Base-by-base conservation (phyloP, 805 yeast species). In the Metschnikowia henanensis region DNA sequence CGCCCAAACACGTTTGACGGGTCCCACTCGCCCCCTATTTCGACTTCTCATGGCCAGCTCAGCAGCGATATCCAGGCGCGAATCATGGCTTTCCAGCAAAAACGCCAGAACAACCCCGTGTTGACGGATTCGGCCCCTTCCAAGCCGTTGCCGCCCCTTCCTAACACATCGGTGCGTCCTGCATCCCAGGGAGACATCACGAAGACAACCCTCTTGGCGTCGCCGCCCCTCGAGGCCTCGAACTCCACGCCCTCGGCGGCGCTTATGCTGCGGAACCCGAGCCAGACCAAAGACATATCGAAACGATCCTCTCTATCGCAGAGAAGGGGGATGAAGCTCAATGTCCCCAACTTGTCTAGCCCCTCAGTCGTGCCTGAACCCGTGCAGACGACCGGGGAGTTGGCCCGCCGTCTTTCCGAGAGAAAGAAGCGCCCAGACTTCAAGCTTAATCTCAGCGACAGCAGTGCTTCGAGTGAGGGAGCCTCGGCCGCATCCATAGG, bases 31-130 rank as follows among this genome's bases (percentile, higher is more conserved):
- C 57, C 57, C 13, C 53, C 57, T 9, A 49, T 53, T 15, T 41
- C 56, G 18, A 47, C 55, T 8, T 45, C 57, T 18, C 57, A 51
- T 31, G 57, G 57, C 39, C 55, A 51, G 9, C 37, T 84, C 39
- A 81, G 77, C 55, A 83, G 94, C 9, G 92, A 87, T 50, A 77
- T 89, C 31, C 97, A 90, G 62, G 97, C 96, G 1, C 73, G 94
- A 50, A 75, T 91, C 29, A 68, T 86, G 61, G 96, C 96, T 0
- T 87, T 91, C 56, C 97, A 90, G 62, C 89, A 87, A 51, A 81
- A 84, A 57, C 77, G 97, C 53, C 55, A 50, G 41, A 47, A 45
- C 21, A 47, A 37, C 16, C 46, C 51, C 10, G 35, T 47, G 2
- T 28, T 36, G 23, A 47, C 47, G 30, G 55, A 52, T 4, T 7